phyloP scores from a whole-genome alignment of 495 filamentous ascomycete genomes.

The Tuber calosporum region DNA sequence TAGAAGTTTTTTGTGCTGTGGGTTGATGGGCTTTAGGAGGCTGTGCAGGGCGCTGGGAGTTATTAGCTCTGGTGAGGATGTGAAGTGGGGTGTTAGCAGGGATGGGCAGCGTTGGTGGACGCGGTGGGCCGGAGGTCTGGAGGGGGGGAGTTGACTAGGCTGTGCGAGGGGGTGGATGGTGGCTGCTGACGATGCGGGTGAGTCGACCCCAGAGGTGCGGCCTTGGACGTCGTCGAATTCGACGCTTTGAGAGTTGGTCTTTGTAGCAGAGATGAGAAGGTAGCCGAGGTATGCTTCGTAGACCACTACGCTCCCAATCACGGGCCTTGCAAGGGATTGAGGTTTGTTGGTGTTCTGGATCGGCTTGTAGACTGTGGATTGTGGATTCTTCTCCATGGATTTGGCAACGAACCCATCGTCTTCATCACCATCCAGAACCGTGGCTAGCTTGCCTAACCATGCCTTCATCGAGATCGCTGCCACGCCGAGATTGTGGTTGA shows the following conservation, averaged over 20 bases:
- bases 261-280: slow-evolving; percentile 32
- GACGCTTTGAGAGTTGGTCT: slow-evolving; percentile 17
- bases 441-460: slow-evolving; percentile 30
- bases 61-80: slow-evolving; percentile 22
- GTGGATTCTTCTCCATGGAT: slow-evolving; percentile 18
- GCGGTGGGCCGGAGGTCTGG: neutral
- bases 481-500: slow-evolving; percentile 38
- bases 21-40: slow-evolving; percentile 10
- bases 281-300: slow-evolving; percentile 41
- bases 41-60: slow-evolving; percentile 16
- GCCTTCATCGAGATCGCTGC: slow-evolving; percentile 38
- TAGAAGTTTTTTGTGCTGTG: slow-evolving; percentile 17
- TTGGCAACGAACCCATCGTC: slow-evolving; percentile 31
- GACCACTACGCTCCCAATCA: slow-evolving; percentile 31
- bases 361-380: slow-evolving; percentile 24
- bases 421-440: slow-evolving; percentile 33
- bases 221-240: slow-evolving; percentile 39
- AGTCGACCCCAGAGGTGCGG: neutral
- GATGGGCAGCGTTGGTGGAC: slow-evolving; percentile 3
- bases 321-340: slow-evolving; percentile 10
- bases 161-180: slow-evolving; percentile 6
- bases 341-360: slow-evolving; percentile 30
- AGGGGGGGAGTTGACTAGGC: neutral
- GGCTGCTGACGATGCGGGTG: neutral
- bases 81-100: slow-evolving; percentile 27